Evolutionary conservation across 1,284 basidiomycete species (phyloP).

Genomic region (Neolentinus lepideus): DNA sequence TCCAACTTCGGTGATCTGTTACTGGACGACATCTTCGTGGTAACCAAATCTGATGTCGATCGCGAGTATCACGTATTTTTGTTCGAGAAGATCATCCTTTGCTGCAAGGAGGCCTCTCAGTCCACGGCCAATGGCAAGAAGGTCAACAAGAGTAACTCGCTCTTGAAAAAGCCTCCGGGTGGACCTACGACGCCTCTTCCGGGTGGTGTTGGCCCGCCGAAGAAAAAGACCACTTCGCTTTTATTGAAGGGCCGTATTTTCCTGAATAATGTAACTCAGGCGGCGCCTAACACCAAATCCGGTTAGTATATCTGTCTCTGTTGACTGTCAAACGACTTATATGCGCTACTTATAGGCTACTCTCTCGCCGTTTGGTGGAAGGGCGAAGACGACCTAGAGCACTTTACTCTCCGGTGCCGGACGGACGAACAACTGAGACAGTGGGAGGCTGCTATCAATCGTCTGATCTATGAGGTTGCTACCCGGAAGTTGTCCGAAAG

Average conservation of each 20-base stretch:
- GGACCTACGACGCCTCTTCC: conserved; percentile 34
- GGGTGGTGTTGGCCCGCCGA: conserved; percentile 43
- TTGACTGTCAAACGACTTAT: conserved; percentile 4
- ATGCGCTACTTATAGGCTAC: conserved; percentile 29
- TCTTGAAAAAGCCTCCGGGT: conserved; percentile 56
- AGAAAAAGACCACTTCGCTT: conserved; percentile 74
- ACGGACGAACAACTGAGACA: conserved; percentile 89
- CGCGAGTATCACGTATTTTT: conserved; percentile 98
- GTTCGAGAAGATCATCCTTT: conserved; percentile 98
- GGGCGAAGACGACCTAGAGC: conserved; percentile 89
- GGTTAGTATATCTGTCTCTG: conserved; percentile 35
- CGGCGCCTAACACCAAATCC: conserved; percentile 49
- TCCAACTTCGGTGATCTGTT: conserved; percentile 90
- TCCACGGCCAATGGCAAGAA: conserved; percentile 49
- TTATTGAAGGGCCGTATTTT: conserved; percentile 97
- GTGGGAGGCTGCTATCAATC: conserved; percentile 88
- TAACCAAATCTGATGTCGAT: conserved; percentile 95
- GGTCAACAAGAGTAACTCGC: conserved; percentile 65
- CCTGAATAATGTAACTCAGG: conserved; percentile 90
- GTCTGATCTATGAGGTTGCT: conserved; percentile 72
- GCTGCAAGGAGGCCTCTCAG: conserved; percentile 83
- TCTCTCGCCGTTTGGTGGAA: conserved; percentile 90
- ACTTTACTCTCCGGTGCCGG: conserved; percentile 89
- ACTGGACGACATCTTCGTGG: conserved; percentile 92
- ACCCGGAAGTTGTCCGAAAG: conserved; percentile 58